Evolutionary conservation across 2,329 filamentous ascomycete genomes (phyloP), one percentile per base, ranked within the genome.

Genomic region (Alternaria consortialis): DNA sequence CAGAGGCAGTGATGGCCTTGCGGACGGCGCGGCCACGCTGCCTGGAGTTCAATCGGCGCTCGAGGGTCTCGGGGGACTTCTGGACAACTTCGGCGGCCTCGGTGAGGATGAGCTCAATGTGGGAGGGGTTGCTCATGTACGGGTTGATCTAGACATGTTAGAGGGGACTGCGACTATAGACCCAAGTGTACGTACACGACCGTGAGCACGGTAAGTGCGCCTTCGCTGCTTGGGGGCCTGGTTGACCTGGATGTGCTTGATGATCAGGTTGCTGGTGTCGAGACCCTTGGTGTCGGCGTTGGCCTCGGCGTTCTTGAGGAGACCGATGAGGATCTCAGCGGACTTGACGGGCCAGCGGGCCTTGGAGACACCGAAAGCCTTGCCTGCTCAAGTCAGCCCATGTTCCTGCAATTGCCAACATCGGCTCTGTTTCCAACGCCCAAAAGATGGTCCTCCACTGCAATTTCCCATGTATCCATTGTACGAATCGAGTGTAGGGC

Each of bases 201-300:
- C 95, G 89, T 99, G 95, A 72, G 96, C 96, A 90, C 95, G 94
- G 92, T 99, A 99, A 82, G 95, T 99, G 84, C 95, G 91, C 86
- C 95, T 90, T 83, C 95, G 91, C 89, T 98, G 94, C 91, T 98
- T 98, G 80, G 95, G 95, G 77, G 95, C 96, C 89, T 99, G 95
- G 92, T 99, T 99, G 89, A 99, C 95, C 88, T 99, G 95, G 86
- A 99, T 99, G 91, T 97, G 96, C 92, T 97, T 97, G 86, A 99
- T 92, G 82, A 98, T 86, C 81, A 99, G 88, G 88, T 96, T 96
- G 86, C 90, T 90, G 81, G 94, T 98, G 86, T 99, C 83, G 60
- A 84, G 78, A 8, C 85, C 85, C 66, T 80, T 78, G 66, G 78
- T 78, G 69, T 82, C 81, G 71, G 81, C 78, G 62, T 81, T 81